phyloP scores from a whole-genome alignment of 2,329 filamentous ascomycete genomes.

The Aaosphaeria arxii region DNA sequence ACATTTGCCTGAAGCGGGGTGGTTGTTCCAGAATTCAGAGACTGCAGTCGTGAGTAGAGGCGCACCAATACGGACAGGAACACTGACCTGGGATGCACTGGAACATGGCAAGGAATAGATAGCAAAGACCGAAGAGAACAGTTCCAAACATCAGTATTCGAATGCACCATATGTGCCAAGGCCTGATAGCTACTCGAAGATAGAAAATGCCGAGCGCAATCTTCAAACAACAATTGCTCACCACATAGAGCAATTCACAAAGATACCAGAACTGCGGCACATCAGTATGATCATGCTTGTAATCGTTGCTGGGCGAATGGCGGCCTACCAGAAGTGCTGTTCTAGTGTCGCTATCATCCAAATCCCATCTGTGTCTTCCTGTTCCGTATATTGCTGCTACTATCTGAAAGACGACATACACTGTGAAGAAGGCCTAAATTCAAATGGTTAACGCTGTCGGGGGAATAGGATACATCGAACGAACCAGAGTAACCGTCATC shows the following conservation, averaged over 20 bases:
- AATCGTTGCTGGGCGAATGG: neutral
- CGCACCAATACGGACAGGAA: neutral
- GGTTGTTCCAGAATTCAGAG: slow-evolving; percentile 49
- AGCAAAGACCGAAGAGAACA: slow-evolving; percentile 45
- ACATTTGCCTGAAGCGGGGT: slow-evolving; percentile 40
- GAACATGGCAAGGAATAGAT: slow-evolving; percentile 51
- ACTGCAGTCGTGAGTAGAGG: slow-evolving; percentile 20
- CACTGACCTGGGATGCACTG: slow-evolving; percentile 48
- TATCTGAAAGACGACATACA: slow-evolving; percentile 40
- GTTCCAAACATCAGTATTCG: slow-evolving; percentile 47
- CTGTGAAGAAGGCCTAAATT: slow-evolving; percentile 34
- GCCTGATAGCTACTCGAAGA: slow-evolving; percentile 49
- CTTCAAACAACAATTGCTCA: slow-evolving; percentile 48
- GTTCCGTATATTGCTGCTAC: slow-evolving; percentile 33
- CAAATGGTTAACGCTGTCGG: no score
- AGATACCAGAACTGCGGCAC: slow-evolving; percentile 49
- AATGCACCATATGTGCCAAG: slow-evolving; percentile 46
- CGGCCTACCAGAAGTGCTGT: slow-evolving; percentile 26
- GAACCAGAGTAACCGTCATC: slow-evolving; percentile 38
- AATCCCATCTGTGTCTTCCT: slow-evolving; percentile 25
- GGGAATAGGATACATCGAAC: neutral
- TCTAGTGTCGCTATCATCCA: slow-evolving; percentile 26
- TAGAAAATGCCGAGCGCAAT: slow-evolving; percentile 54
- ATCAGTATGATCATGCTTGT: neutral
- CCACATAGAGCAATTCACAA: slow-evolving; percentile 55